Conservation (phyloP, 1,139 yeast species). For the Kodamaea anthophila region DNA sequence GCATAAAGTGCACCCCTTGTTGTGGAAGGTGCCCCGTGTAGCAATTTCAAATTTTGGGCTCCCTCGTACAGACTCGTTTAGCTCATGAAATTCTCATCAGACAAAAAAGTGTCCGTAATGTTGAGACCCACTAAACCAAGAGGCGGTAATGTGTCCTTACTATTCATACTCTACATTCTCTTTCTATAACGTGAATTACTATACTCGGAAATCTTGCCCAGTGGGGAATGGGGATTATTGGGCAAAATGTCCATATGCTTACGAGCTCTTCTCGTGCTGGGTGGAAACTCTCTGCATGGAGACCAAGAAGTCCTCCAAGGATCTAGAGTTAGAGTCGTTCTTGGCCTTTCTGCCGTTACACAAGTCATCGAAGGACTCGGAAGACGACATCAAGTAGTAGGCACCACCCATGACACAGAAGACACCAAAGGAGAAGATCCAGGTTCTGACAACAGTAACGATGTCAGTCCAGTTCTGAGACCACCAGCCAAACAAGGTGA, state of each 20-base stretch:
- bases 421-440: conserved; percentile 94
- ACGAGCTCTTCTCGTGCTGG: conserved; percentile 80
- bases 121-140: too few relatives aligned
- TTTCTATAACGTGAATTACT: conserved; percentile 7
- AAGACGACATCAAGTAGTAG: conserved; percentile 86
- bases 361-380: conserved; percentile 83
- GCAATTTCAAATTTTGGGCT: too few relatives aligned
- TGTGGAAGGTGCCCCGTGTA: too few relatives aligned
- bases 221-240: conserved; percentile 7
- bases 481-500: conserved; percentile 95
- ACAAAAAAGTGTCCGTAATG: too few relatives aligned
- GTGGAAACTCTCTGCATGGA: conserved; percentile 98
- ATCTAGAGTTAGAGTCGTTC: conserved; percentile 64
- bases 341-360: conserved; percentile 85
- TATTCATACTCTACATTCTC: conserved; percentile 4
- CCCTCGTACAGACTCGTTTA: too few relatives aligned
- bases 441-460: conserved; percentile 88
- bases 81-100: too few relatives aligned
- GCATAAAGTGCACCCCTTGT: too few relatives aligned
- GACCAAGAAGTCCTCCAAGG: conserved; percentile 90
- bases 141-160: too few relatives aligned
- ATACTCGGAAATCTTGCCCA: conserved; percentile 3
- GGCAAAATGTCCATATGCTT: conserved; percentile 10
- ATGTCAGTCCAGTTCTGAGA: conserved; percentile 96
- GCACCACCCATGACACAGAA: conserved; percentile 96